A percentile compares a stretch with the other conserved stretches of the same genome.
Conservation (phyloP, 768 basidiomycete species). For the Leccinum sublutescens region DNA sequence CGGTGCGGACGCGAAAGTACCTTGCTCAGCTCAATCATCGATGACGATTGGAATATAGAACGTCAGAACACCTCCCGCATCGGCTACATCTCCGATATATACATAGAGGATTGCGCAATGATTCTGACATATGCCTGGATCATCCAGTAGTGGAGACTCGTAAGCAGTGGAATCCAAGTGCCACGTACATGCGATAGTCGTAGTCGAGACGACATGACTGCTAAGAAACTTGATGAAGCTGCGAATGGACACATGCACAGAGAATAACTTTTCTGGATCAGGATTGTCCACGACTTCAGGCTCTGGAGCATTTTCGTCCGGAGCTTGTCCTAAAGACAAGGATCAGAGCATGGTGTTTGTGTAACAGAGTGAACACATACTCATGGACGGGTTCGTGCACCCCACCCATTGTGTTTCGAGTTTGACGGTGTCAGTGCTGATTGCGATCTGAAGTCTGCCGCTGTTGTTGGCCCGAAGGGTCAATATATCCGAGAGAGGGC, state of each 20-base stretch:
- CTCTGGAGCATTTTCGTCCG: conserved; percentile 35
- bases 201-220: conserved; percentile 75
- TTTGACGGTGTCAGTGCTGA: conserved; percentile 69
- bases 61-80: conserved; percentile 82
- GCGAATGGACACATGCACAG: conserved; percentile 66
- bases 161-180: not conserved
- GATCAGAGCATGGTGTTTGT: not conserved
- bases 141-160: not conserved
- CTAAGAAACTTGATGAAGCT: conserved; percentile 82
- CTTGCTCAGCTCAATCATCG: conserved; percentile 43
- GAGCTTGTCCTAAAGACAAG: conserved; percentile 18
- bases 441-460: conserved; percentile 51
- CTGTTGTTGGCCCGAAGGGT: conserved; percentile 65
- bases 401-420: conserved; percentile 79
- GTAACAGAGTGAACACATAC: conserved; percentile 25
- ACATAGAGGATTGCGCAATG: conserved; percentile 88
- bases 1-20: not conserved
- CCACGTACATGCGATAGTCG: conserved; percentile 79
- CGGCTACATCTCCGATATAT: conserved; percentile 77
- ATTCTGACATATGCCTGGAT: conserved; percentile 71
- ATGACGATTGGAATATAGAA: conserved; percentile 84
- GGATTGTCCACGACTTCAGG: conserved; percentile 36
- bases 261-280: conserved; percentile 59
- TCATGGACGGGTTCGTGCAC: conserved; percentile 63
- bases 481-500: conserved; percentile 66